A percentile compares a stretch with the other conserved stretches of the same genome.
phyloP scores from a whole-genome alignment of 139 green algal genomes.

The Zygnema circumcarinatum region DNA sequence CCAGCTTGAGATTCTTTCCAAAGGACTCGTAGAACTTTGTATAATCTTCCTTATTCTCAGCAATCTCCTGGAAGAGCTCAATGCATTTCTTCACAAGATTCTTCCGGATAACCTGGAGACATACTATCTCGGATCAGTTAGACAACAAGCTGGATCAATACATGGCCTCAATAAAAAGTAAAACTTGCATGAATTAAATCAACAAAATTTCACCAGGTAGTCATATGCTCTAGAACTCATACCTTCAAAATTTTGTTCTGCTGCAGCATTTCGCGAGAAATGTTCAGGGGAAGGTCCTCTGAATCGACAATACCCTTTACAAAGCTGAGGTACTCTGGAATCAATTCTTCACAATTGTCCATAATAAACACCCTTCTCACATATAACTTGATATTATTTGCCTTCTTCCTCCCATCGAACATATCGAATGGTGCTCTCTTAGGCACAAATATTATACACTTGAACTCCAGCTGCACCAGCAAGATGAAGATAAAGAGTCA shows the following conservation, averaged over 20 bases:
- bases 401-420: constrained; percentile 94
- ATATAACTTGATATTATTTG: constrained; percentile 99
- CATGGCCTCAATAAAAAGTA: constrained; percentile 3
- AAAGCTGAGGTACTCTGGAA: constrained; percentile 95
- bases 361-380: constrained; percentile 99
- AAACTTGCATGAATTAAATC: not conserved
- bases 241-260: constrained; percentile 99
- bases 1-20: constrained; percentile 99
- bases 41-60: constrained; percentile 99
- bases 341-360: constrained; percentile 99
- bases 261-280: constrained; percentile 99
- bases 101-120: constrained; percentile 92
- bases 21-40: constrained; percentile 99
- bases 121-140: too few species aligned
- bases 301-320: constrained; percentile 98
- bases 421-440: constrained; percentile 98
- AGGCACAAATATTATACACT: constrained; percentile 91
- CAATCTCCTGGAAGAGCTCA: constrained; percentile 95
- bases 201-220: not conserved
- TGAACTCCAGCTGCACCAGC: constrained; percentile 99
- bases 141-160: constrained; percentile 6
- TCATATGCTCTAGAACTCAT: not conserved
- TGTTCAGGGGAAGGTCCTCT: constrained; percentile 99
- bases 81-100: constrained; percentile 99
- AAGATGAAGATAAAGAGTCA: not conserved